Evolutionary conservation across 2,329 filamentous ascomycete genomes (phyloP).

Genomic region (Chrysoporthe puriensis): DNA sequence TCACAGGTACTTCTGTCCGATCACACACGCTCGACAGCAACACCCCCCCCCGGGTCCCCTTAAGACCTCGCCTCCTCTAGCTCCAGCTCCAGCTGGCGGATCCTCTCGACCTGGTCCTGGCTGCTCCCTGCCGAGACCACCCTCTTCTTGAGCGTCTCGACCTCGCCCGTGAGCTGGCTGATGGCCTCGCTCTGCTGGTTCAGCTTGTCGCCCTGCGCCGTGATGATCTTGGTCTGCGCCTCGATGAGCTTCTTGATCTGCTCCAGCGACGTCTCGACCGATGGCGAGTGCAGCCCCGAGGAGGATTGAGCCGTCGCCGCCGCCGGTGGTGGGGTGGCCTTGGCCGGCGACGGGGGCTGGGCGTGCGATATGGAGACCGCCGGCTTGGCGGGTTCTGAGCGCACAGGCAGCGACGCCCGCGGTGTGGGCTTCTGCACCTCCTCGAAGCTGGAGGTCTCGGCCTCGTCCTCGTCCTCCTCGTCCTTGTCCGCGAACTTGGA

Average conservation of each 20-base stretch:
- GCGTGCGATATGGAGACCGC: slow-evolving; percentile 35
- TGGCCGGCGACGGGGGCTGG: slow-evolving; percentile 36
- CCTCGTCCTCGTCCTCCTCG: slow-evolving; percentile 57
- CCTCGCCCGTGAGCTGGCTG: slow-evolving; percentile 68
- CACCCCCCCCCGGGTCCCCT: not conserved
- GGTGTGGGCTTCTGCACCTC: slow-evolving; percentile 78
- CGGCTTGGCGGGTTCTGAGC: slow-evolving; percentile 50
- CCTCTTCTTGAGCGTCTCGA: slow-evolving; percentile 80
- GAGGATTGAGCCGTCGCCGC: slow-evolving; percentile 43
- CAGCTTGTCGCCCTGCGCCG: slow-evolving; percentile 72
- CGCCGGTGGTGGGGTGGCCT: slow-evolving; percentile 40
- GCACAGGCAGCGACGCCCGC: slow-evolving; percentile 48
- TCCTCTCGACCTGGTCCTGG: slow-evolving; percentile 69
- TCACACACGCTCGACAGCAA: not conserved
- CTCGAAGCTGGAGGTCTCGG: slow-evolving; percentile 80
- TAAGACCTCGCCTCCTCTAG: slow-evolving; percentile 66
- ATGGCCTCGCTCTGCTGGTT: slow-evolving; percentile 74
- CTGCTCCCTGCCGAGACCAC: slow-evolving; percentile 56
- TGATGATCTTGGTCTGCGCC: slow-evolving; percentile 77
- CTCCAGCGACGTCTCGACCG: slow-evolving; percentile 67
- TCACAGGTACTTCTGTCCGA: not conserved
- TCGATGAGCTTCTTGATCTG: slow-evolving; percentile 80
- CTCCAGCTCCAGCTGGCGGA: slow-evolving; percentile 69
- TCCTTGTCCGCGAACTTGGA: slow-evolving; percentile 81
- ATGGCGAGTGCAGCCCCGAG: slow-evolving; percentile 48